Conservation (phyloP, 768 basidiomycete species). For the Boletales sp. region DNA sequence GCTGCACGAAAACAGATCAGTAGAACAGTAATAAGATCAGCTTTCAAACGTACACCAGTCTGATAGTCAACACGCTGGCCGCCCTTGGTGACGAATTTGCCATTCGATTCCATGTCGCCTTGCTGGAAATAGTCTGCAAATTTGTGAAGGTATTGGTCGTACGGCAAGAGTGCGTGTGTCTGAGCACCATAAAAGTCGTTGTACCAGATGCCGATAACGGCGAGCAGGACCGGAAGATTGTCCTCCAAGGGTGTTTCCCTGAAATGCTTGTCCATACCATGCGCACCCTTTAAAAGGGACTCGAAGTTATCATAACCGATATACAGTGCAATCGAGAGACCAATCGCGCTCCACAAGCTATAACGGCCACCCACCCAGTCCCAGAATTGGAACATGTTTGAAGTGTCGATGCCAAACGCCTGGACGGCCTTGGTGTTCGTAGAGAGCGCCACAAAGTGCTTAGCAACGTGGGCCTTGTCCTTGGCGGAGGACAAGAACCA, state of each 20-base stretch:
- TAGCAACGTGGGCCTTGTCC: slow-evolving; percentile 90
- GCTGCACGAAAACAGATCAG: slow-evolving; percentile 40
- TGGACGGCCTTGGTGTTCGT: slow-evolving; percentile 95
- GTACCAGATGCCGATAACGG: slow-evolving; percentile 94
- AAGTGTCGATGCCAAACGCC: slow-evolving; percentile 83
- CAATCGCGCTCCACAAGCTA: slow-evolving; percentile 98
- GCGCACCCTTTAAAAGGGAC: slow-evolving; percentile 84
- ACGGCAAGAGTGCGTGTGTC: slow-evolving; percentile 92
- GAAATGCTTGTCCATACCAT: slow-evolving; percentile 98
- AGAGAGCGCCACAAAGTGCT: slow-evolving; percentile 97
- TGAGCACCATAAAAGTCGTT: slow-evolving; percentile 98
- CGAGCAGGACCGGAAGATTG: slow-evolving; percentile 90
- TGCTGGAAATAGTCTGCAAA: slow-evolving; percentile 99
- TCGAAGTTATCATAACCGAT: slow-evolving; percentile 96
- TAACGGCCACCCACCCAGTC: slow-evolving; percentile 99
- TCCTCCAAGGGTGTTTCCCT: slow-evolving; percentile 80
- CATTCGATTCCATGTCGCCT: slow-evolving; percentile 99
- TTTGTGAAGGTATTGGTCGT: slow-evolving; percentile 98
- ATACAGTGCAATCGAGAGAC: slow-evolving; percentile 87
- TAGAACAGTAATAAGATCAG: not conserved
- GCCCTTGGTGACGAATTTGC: slow-evolving; percentile 92
- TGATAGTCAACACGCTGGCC: slow-evolving; percentile 93
- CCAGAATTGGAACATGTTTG: slow-evolving; percentile 99
- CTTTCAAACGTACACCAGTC: slow-evolving; percentile 72
- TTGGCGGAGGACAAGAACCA: slow-evolving; percentile 90